phyloP scores from a whole-genome alignment of 2,329 filamentous ascomycete species.

The Penicillium aurantiogriseum region DNA sequence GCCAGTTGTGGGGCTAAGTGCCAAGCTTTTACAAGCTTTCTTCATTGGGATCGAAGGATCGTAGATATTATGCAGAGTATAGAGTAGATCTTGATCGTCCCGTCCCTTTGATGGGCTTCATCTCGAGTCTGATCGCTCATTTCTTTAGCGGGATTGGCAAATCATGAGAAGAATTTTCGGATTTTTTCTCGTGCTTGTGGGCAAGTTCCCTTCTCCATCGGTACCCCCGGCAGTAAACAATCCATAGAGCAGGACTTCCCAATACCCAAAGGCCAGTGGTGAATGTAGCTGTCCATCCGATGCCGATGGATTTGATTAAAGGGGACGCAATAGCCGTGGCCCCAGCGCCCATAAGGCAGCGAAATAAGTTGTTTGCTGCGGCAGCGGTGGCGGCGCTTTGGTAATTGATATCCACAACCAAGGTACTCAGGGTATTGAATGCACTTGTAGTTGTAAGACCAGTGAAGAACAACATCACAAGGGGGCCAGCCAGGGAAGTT shows the following conservation, averaged over 20 bases:
- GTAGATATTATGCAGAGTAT: background rate
- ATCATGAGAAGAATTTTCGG: background rate
- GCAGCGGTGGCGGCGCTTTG: constrained; percentile 22
- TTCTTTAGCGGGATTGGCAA: background rate
- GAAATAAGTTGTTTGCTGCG: constrained; percentile 25
- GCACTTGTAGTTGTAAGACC: constrained; percentile 33
- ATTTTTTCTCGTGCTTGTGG: background rate
- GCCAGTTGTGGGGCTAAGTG: constrained; percentile 4
- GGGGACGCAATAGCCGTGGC: constrained; percentile 21
- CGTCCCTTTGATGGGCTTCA: background rate
- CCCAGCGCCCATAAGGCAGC: constrained; percentile 26
- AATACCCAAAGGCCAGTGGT: constrained; percentile 23
- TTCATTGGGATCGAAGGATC: background rate
- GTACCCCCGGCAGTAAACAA: constrained; percentile 21
- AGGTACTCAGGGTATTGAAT: constrained; percentile 44
- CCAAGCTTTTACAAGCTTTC: constrained; percentile 24
- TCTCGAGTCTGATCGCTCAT: background rate
- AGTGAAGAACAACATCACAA: constrained; percentile 37
- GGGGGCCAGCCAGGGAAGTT: constrained; percentile 32
- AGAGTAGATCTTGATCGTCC: background rate
- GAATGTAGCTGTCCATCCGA: constrained; percentile 27
- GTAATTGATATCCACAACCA: constrained; percentile 44
- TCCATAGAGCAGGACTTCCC: constrained; percentile 23
- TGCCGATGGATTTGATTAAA: constrained; percentile 24
- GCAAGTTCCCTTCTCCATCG: constrained; percentile 7